phyloP scores from a whole-genome alignment of 345 rosid species.

The Anastatica hierochuntica region DNA sequence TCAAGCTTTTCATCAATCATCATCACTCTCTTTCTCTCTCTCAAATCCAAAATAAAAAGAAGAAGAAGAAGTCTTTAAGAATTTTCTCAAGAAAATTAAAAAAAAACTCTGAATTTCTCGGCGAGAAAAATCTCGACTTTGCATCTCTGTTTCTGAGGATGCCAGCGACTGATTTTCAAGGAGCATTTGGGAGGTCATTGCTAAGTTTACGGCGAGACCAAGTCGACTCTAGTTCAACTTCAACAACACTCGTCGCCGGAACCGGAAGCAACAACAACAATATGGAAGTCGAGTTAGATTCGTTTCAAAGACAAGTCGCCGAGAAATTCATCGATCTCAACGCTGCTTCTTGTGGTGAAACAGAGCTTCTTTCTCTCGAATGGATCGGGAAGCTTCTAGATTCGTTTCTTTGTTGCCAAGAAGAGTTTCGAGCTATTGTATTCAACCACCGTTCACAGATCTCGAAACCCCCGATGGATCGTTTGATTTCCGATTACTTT shows the following conservation, averaged over 20 bases:
- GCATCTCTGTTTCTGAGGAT: conserved; percentile 27
- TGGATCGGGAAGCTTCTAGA: conserved; percentile 57
- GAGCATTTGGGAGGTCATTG: conserved; percentile 39
- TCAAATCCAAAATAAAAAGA: no score
- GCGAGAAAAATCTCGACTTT: not conserved
- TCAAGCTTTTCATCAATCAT: conserved; percentile 24
- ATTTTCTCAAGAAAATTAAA: not conserved
- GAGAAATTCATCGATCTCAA: conserved; percentile 45
- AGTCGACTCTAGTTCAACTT: conserved; percentile 9
- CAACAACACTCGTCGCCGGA: not conserved
- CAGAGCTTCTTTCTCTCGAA: conserved; percentile 44
- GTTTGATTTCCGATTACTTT: conserved; percentile 43
- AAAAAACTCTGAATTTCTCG: not conserved
- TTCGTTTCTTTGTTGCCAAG: conserved; percentile 50
- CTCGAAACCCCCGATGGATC: conserved; percentile 37
- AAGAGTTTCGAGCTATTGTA: conserved; percentile 48
- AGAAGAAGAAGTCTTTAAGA: not conserved
- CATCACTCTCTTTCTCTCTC: conserved; percentile 7
- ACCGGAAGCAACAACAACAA: not conserved
- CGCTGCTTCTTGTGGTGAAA: conserved; percentile 13
- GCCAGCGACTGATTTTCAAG: conserved; percentile 55
- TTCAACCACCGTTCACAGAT: conserved; percentile 30
- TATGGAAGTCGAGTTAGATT: conserved; percentile 45
- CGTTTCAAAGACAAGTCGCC: conserved; percentile 53
- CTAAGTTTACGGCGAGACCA: conserved; percentile 44